Evolutionary conservation across 306 rosid species (phyloP).

Genomic region (Inga leiocalycina): DNA sequence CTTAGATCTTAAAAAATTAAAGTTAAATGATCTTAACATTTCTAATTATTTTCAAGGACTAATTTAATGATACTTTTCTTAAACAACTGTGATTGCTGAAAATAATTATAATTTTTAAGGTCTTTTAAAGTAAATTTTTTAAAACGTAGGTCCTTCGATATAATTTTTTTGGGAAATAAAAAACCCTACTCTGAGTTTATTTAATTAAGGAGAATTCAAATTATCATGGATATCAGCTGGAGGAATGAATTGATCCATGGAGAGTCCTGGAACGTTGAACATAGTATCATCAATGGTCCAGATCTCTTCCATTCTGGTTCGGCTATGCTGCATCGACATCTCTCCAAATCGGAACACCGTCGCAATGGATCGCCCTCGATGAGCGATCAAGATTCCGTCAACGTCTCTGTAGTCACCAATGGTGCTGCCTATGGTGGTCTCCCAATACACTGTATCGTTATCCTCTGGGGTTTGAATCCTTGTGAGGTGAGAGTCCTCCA

Average conservation of each 20-base stretch:
- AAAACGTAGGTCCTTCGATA: background rate
- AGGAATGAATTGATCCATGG: conserved; percentile 85
- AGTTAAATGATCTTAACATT: background rate
- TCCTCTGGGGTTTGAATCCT: conserved; percentile 61
- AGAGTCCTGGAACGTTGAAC: conserved; percentile 90
- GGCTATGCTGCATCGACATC: conserved; percentile 72
- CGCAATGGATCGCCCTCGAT: conserved; percentile 88
- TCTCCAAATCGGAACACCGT: conserved; percentile 86
- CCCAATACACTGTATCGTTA: conserved; percentile 78
- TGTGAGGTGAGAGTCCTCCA: conserved; percentile 93
- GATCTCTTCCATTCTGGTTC: conserved; percentile 87
- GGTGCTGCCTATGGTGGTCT: conserved; percentile 94
- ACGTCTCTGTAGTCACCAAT: conserved; percentile 81
- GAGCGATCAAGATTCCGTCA: conserved; percentile 79
- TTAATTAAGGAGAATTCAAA: conserved; percentile 55
- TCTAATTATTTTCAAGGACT: background rate
- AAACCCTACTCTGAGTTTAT: conserved; percentile 28
- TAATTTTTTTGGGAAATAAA: background rate
- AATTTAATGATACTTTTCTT: background rate
- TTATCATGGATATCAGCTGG: conserved; percentile 76
- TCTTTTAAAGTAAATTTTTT: background rate
- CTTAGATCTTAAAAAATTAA: background rate
- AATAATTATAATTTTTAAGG: background rate
- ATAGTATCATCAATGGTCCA: conserved; percentile 95
- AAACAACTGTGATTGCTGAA: background rate